phyloP scores from a whole-genome alignment of 345 rosid genomes.

The Linum tenue region DNA sequence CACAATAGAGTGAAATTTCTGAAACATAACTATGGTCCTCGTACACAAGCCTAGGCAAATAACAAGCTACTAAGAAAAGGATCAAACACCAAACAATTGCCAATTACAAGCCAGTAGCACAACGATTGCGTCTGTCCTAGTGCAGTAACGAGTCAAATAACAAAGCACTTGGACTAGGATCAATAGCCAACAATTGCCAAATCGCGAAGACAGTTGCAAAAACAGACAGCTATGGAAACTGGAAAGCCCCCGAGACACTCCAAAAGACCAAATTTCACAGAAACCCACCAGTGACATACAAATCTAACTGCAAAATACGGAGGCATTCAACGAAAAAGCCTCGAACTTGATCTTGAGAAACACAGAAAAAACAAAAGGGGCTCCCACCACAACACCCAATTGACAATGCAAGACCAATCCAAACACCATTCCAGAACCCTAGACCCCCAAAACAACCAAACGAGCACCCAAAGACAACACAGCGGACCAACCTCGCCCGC shows the following conservation, averaged over 20 bases:
- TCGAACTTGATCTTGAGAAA: slow-evolving; percentile 3
- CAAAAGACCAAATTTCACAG: slow-evolving; percentile 5
- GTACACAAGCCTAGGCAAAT: too few species aligned
- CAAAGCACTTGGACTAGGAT: background rate
- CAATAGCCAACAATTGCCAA: background rate
- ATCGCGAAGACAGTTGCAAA: background rate
- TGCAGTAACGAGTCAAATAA: background rate
- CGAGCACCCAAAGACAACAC: slow-evolving; percentile 18
- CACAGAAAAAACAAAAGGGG: background rate
- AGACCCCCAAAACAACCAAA: slow-evolving; percentile 16
- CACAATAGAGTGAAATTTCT: background rate
- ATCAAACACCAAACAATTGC: too few species aligned
- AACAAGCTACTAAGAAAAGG: too few species aligned
- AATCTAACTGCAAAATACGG: slow-evolving; percentile 1
- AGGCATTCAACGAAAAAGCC: background rate
- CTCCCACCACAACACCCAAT: background rate
- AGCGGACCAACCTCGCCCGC: slow-evolving; percentile 27
- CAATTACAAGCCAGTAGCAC: too few species aligned
- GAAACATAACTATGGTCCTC: background rate
- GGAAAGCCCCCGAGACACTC: background rate
- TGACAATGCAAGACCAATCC: background rate
- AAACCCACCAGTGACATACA: slow-evolving; percentile 7
- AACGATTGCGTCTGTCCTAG: background rate
- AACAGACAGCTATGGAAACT: background rate
- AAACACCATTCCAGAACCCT: slow-evolving; percentile 3